Percentiles rank a stretch among this genome's conserved stretches.
These are phyloP conservation scores for Jatropha curcas DNA, from an alignment of 345 rosid species.

Conservation along the genomic window DNA sequence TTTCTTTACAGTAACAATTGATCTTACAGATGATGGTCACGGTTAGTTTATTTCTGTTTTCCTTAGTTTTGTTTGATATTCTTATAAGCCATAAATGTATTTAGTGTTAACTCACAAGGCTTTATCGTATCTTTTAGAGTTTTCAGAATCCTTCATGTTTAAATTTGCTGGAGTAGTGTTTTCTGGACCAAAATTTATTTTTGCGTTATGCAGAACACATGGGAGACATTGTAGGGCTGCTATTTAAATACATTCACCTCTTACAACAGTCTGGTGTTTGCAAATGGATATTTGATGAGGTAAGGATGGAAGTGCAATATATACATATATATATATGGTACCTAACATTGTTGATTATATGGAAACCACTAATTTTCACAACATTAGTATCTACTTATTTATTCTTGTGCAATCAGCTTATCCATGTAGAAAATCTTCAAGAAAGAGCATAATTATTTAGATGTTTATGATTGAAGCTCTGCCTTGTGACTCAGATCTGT, in stretches of 20 bases:
- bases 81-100: slow-evolving; percentile 4
- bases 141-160: not conserved
- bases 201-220: slow-evolving; percentile 58
- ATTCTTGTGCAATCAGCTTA: not conserved
- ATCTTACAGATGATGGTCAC: slow-evolving; percentile 88
- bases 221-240: slow-evolving; percentile 73
- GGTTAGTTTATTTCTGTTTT: slow-evolving; percentile 47
- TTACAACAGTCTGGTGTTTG: slow-evolving; percentile 74
- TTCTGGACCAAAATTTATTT: not conserved
- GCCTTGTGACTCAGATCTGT: not conserved
- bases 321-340: not conserved
- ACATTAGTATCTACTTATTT: not conserved
- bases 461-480: not conserved
- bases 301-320: slow-evolving; percentile 27
- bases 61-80: slow-evolving; percentile 1
- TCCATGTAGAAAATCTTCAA: not conserved
- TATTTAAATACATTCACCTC: slow-evolving; percentile 74
- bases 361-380: not conserved
- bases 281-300: slow-evolving; percentile 98
- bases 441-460: not conserved
- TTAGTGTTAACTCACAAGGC: not conserved
- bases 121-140: not conserved
- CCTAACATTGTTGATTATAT: not conserved
- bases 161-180: not conserved
- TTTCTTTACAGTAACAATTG: slow-evolving; percentile 61